A percentile compares a stretch with the other conserved stretches of the same genome.
Conservation (phyloP, 352 stramenopile genomes). For the Globisporangium takayamanum region DNA sequence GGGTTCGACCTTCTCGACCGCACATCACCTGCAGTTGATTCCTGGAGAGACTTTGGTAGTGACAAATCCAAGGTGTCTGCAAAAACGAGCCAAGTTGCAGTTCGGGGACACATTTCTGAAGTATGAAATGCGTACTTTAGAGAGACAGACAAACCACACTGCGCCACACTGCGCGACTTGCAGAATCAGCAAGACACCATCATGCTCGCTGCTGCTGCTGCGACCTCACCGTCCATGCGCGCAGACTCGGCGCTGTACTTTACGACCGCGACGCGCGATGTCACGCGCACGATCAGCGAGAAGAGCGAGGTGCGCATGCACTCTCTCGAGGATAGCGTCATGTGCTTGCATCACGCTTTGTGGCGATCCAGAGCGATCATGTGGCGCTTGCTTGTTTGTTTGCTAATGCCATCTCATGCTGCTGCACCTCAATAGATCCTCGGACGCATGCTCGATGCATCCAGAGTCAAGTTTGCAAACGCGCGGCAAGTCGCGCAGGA, state of each 20-base stretch:
- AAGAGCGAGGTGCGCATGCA: conserved; percentile 45
- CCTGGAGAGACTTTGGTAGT: too few relatives aligned
- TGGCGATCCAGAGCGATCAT: neutral
- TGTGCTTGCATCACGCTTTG: neutral
- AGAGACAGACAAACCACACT: too few relatives aligned
- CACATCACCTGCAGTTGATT: too few relatives aligned
- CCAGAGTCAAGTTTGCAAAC: conserved; percentile 52
- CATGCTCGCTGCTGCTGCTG: neutral
- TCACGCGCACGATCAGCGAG: conserved; percentile 59
- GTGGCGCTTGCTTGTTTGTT: neutral
- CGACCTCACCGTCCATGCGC: neutral
- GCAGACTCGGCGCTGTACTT: conserved; percentile 26
- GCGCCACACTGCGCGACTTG: neutral
- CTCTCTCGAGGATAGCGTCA: neutral
- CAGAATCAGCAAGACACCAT: neutral
- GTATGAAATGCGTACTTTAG: too few relatives aligned
- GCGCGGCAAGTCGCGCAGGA: conserved; percentile 33
- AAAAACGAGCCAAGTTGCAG: too few relatives aligned
- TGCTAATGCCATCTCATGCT: neutral
- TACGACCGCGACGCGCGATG: conserved; percentile 41
- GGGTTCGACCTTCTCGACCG: too few relatives aligned
- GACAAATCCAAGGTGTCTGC: too few relatives aligned
- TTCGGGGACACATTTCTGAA: too few relatives aligned
- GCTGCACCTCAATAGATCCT: conserved; percentile 29
- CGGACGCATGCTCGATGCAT: conserved; percentile 55